Evolutionary conservation across 805 yeast genomes (phyloP).

Genomic region (Yamadazyma nakazawae): DNA sequence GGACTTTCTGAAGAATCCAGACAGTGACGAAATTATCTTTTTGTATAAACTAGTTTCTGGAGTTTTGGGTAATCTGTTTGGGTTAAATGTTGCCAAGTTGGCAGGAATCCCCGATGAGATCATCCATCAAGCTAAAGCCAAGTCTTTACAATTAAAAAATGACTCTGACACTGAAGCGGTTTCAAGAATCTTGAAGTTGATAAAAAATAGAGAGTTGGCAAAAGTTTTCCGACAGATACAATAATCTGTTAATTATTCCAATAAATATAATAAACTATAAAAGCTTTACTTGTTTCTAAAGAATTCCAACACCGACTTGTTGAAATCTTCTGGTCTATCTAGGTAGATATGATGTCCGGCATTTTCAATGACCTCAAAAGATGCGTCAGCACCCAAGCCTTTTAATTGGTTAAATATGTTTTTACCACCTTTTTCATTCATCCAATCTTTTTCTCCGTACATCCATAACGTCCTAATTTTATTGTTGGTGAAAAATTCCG

Average conservation of each 20-base stretch:
- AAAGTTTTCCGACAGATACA: background rate
- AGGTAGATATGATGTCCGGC: conserved; percentile 45
- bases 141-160: conserved; percentile 32
- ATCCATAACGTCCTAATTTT: conserved; percentile 30
- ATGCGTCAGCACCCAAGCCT: conserved; percentile 14
- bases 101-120: conserved; percentile 57
- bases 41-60: conserved; percentile 37
- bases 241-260: background rate
- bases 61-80: conserved; percentile 61
- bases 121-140: conserved; percentile 41
- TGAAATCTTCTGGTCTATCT: conserved; percentile 36
- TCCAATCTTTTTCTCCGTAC: conserved; percentile 45
- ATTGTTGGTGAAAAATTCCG: conserved; percentile 23
- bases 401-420: conserved; percentile 26
- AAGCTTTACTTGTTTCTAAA: conserved; percentile 15
- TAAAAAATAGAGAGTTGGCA: background rate
- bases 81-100: conserved; percentile 78
- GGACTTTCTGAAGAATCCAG: conserved; percentile 49
- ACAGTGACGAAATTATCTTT: conserved; percentile 33
- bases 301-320: conserved; percentile 21
- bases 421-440: conserved; percentile 38
- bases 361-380: conserved; percentile 23
- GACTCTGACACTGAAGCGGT: conserved; percentile 20
- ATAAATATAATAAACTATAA: too few relatives aligned
- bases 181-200: background rate